Base-by-base conservation (phyloP, 73 alveolate species). In the Symbiodinium pilosum region DNA sequence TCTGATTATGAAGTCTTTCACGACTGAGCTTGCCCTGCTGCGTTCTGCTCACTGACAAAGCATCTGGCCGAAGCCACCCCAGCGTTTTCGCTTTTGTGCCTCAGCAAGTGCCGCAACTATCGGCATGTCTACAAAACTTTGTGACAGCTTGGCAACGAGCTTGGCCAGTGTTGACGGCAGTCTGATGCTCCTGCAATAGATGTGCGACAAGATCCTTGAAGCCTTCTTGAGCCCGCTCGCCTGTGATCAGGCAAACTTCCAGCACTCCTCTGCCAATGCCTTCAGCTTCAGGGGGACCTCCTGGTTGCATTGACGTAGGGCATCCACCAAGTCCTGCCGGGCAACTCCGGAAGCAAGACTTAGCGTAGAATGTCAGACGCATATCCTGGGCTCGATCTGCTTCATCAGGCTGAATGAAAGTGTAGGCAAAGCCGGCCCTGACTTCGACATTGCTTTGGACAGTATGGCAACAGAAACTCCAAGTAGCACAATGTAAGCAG, bases 361-460 rank as follows among this genome's bases (percentile, higher is more conserved):
- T 73, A n/a, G 18, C 42, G 86, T n/a, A 16, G 41, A 18, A 73
- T 11, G 40, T 18, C 16, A 24, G 18, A 18, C 32, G 40, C 38
- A 99, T 86, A 87, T 99, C 99, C 91, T 99, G 99, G 1, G 99
- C 99, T 88, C 98, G 99, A 95, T 99, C 98, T 87, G 99, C 99
- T 89, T 99, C 99, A 18, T 99, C 99, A 30, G 99, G 99, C 47
- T 99, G 99, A 43, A 99, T 99, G 98, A 99, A 99, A 87, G 99
- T 99, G 97, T 94, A 99, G 32, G 99, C 99, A 24, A 99, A 99
- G 30, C 99, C 99, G 34, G 99, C 93, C 87, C 87, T 99, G 26
- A 24, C 2, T 64, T 34, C 81, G 34, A 38, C 81, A 24, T n/a
- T 64, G 81, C 38, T 28, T 64, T 64, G 39, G 39, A n/a, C n/a